Evolutionary conservation across 2,329 filamentous ascomycete genomes (phyloP).

Genomic region (Cercospora sp.): DNA sequence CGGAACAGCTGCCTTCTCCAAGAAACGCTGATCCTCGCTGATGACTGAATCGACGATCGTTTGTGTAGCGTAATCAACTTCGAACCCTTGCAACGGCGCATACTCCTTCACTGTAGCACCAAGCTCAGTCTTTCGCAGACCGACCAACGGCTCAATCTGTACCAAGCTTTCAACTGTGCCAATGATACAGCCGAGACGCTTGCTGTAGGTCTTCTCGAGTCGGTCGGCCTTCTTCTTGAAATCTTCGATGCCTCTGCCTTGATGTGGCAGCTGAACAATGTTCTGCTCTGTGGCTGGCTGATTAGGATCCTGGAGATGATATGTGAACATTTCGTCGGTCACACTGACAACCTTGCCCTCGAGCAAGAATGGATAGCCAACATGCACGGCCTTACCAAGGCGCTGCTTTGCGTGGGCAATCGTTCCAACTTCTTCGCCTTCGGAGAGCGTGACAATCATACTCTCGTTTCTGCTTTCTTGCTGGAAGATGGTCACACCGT

Average conservation of each 20-base stretch:
- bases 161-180: slow-evolving; percentile 85
- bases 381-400: slow-evolving; percentile 81
- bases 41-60: slow-evolving; percentile 85
- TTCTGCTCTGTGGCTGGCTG: slow-evolving; percentile 44
- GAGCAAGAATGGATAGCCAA: slow-evolving; percentile 92
- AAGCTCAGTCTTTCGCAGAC: slow-evolving; percentile 83
- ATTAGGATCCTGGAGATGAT: slow-evolving; percentile 64
- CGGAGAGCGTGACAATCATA: slow-evolving; percentile 82
- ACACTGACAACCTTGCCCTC: slow-evolving; percentile 88
- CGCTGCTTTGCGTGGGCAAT: slow-evolving; percentile 72
- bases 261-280: slow-evolving; percentile 69
- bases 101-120: slow-evolving; percentile 94
- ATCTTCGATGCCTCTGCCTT: slow-evolving; percentile 72
- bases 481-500: slow-evolving; percentile 92
- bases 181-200: slow-evolving; percentile 82
- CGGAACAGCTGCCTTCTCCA: slow-evolving; percentile 83
- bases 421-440: slow-evolving; percentile 69
- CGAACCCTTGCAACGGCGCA: slow-evolving; percentile 77
- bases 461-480: slow-evolving; percentile 95
- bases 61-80: slow-evolving; percentile 88
- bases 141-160: slow-evolving; percentile 91
- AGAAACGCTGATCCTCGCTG: slow-evolving; percentile 88
- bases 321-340: slow-evolving; percentile 91
- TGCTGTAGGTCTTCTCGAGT: slow-evolving; percentile 86
- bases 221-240: slow-evolving; percentile 81